Evolutionary conservation across 345 rosid species (phyloP).

Genomic region (Eucalyptus cloeziana): DNA sequence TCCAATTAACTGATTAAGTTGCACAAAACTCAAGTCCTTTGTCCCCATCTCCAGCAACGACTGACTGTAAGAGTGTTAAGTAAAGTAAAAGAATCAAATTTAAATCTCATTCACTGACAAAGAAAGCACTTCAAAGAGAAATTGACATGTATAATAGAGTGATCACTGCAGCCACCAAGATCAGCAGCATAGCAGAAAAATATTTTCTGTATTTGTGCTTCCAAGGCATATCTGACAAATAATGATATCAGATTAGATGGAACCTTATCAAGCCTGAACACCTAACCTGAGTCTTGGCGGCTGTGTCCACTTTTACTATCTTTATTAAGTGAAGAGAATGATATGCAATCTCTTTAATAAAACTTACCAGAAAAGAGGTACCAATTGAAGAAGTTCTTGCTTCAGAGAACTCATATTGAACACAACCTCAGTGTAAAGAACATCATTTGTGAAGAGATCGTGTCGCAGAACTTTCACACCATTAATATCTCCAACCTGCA

Average conservation of each 20-base stretch:
- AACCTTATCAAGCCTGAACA: background rate
- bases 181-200: background rate
- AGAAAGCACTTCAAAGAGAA: background rate
- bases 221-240: background rate
- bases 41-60: constrained; percentile 98
- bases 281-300: background rate
- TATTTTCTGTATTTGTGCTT: background rate
- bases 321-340: background rate
- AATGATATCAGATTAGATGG: background rate
- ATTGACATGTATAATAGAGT: background rate
- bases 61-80: constrained; percentile 42
- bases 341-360: background rate
- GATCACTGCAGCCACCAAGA: background rate
- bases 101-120: background rate
- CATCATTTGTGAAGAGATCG: constrained; percentile 94
- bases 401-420: constrained; percentile 78
- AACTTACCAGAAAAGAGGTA: constrained; percentile 91
- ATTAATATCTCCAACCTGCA: constrained; percentile 72
- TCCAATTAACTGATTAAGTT: constrained; percentile 96
- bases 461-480: constrained; percentile 87
- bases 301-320: background rate
- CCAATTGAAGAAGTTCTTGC: constrained; percentile 80
- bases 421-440: constrained; percentile 79
- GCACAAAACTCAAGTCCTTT: constrained; percentile 81
- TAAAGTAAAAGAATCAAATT: background rate